Evolutionary conservation across 2,329 filamentous ascomycete genomes (phyloP).

Genomic region (Hypoxylon sp.): DNA sequence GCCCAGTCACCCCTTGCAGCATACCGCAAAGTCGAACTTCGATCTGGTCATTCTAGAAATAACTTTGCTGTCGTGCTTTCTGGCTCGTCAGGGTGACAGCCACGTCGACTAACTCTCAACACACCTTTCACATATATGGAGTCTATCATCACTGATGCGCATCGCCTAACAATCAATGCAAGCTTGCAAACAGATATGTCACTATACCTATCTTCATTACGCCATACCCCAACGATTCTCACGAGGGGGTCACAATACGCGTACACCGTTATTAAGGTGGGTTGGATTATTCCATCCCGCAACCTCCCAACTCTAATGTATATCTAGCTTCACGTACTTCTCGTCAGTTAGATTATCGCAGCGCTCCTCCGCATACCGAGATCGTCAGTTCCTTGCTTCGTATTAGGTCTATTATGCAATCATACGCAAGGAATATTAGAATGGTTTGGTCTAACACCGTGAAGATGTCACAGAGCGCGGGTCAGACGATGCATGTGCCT

Average conservation of each 20-base stretch:
- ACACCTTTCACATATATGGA: slow-evolving; percentile 5
- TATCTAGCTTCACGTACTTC: slow-evolving; percentile 23
- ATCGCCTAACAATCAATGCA: slow-evolving; percentile 18
- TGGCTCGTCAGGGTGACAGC: slow-evolving; percentile 38
- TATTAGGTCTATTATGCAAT: slow-evolving; percentile 42
- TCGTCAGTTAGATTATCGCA: slow-evolving; percentile 31
- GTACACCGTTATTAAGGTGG: slow-evolving; percentile 17
- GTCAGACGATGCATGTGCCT: slow-evolving; percentile 40
- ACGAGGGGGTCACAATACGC: slow-evolving; percentile 21
- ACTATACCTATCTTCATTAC: slow-evolving; percentile 28
- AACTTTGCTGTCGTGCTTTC: slow-evolving; percentile 86
- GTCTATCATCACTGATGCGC: slow-evolving; percentile 6
- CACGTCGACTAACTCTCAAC: slow-evolving; percentile 10
- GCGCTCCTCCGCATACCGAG: slow-evolving; percentile 21
- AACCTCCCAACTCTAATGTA: slow-evolving; percentile 26
- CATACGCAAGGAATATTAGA: slow-evolving; percentile 25
- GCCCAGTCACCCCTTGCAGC: slow-evolving; percentile 42
- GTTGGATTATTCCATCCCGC: slow-evolving; percentile 30
- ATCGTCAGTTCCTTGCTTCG: slow-evolving; percentile 38
- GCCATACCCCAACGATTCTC: slow-evolving; percentile 21
- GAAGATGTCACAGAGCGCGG: slow-evolving; percentile 40
- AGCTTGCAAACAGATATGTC: slow-evolving; percentile 11
- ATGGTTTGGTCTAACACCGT: slow-evolving; percentile 37
- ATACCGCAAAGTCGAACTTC: slow-evolving; percentile 81
- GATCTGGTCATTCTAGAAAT: slow-evolving; percentile 81